Percentiles rank a stretch among this genome's conserved stretches.
These are phyloP conservation scores for Graphilbum ipis-grandicollis DNA, from an alignment of 2,329 filamentous ascomycete genomes.

Conservation along the genomic window DNA sequence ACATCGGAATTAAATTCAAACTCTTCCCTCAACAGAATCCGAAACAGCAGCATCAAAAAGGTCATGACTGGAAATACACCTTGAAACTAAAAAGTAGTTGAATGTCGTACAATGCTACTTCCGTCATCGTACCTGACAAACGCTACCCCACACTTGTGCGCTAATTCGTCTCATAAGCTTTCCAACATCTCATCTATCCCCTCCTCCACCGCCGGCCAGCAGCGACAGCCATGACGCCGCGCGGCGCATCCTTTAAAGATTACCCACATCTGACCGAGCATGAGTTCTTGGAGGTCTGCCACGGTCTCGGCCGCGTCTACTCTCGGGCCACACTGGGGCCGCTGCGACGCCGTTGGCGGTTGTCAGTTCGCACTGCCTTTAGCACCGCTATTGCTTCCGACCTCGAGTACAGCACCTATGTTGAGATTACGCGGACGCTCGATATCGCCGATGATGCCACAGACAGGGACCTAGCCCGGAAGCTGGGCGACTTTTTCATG, in stretches of 20 bases:
- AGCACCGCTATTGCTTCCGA: conserved; percentile 18
- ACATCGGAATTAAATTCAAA: no score
- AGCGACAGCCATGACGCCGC: background rate
- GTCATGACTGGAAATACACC: no score
- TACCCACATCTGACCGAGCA: conserved; percentile 44
- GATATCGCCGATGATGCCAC: conserved; percentile 15
- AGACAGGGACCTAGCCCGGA: conserved; percentile 26
- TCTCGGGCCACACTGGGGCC: conserved; percentile 38
- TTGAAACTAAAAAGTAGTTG: no score
- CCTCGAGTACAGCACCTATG: conserved; percentile 30
- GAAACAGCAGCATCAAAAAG: no score
- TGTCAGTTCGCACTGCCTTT: conserved; percentile 33
- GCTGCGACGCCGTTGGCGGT: conserved; percentile 34
- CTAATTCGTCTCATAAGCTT: no score
- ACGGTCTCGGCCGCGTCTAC: conserved; percentile 41
- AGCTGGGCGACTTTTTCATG: conserved; percentile 26
- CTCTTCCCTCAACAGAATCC: no score
- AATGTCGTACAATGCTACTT: no score
- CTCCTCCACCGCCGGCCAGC: no score
- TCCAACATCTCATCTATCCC: no score
- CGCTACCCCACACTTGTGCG: no score
- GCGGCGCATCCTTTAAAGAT: conserved; percentile 23
- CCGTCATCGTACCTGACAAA: no score
- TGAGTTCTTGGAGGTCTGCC: conserved; percentile 50
- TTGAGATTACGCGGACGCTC: conserved; percentile 39